phyloP scores from a whole-genome alignment of 257 asterid species.

The Vinca minor region DNA sequence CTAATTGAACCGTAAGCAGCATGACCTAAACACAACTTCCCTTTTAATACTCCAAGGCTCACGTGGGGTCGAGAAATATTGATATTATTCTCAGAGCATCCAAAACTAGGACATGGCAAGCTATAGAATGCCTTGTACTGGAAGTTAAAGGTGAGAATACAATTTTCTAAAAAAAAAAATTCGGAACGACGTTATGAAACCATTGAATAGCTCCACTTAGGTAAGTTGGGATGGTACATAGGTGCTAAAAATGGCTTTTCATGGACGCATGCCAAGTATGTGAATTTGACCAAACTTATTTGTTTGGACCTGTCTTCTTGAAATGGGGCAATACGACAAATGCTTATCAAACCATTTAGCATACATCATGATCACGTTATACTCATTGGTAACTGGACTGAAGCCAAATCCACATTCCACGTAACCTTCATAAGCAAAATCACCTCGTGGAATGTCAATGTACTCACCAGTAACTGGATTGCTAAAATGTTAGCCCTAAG shows the following conservation, averaged over 20 bases:
- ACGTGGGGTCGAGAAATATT: not conserved
- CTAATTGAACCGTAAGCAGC: not conserved
- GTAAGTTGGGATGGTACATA: not conserved
- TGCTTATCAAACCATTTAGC: not conserved
- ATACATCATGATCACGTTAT: constrained; percentile 12
- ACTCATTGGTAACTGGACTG: constrained; percentile 7
- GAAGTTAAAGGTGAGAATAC: constrained; percentile 12
- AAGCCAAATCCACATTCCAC: constrained; percentile 21
- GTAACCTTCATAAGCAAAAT: not conserved
- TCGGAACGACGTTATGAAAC: not conserved
- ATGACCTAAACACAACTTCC: constrained; percentile 6
- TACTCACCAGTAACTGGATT: constrained; percentile 20
- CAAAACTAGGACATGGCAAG: constrained; percentile 5
- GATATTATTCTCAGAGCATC: not conserved
- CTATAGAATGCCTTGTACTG: not conserved
- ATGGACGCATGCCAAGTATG: constrained; percentile 9
- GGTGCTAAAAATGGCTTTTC: constrained; percentile 10
- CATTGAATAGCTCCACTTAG: constrained; percentile 17
- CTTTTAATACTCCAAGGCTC: constrained; percentile 12
- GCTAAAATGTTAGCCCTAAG: too few species aligned
- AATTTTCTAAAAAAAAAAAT: not conserved
- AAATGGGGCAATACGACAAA: not conserved
- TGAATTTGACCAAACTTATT: constrained; percentile 9
- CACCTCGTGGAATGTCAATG: constrained; percentile 6
- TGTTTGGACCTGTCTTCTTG: not conserved